Evolutionary conservation across 1,284 basidiomycete genomes (phyloP), one percentile per base, ranked within the genome.

Genomic region (Microbotryum lychnidis-dioicae): DNA sequence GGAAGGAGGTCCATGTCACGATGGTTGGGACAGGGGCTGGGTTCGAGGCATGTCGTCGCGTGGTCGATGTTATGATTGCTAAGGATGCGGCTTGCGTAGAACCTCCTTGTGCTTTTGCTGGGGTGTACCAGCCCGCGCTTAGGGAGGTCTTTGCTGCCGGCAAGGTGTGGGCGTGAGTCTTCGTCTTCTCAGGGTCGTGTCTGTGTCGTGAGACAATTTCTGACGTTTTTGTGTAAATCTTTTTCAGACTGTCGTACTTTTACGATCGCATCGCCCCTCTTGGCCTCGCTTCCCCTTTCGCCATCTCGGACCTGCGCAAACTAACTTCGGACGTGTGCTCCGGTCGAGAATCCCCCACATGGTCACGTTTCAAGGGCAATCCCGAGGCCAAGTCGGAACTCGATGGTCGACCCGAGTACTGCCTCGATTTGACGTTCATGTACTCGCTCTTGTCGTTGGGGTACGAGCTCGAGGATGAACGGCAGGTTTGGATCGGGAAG

Each of bases 61-160:
- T 97, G 8, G 79, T 97, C 51, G 86, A 96, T 76, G 80, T 97
- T 61, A 89, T 96, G 67, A 87, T 98, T 82, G 91, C 91, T 55
- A 98, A 98, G 79, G 90, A 98, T 71, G 85, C 91, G 83, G 82
- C 91, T 56, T 97, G 96, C 76, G 84, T 85, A 71, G 80, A 85
- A 70, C 89, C 88, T 74, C 92, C 92, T 0, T 98, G 94, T 76
- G 91, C 93, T 2, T 98, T 98, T 79, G 87, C 91, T 70, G 94
- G 94, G 45, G 91, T 97, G 31, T 97, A 98, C 79, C 94, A 97
- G 75, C 96, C 94, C 1, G 87, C 87, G n/a, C 80, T 97, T 31
- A 80, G 89, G 67, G 87, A 94, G 67, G 87, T 89, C 6, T 97
- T 97, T 82, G 70, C 68, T 12, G 69, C 70, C 2, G 72, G 75